These are phyloP conservation scores for Ustilago xerochloae DNA, from an alignment of 1,284 basidiomycete genomes.

Conservation along the genomic window DNA sequence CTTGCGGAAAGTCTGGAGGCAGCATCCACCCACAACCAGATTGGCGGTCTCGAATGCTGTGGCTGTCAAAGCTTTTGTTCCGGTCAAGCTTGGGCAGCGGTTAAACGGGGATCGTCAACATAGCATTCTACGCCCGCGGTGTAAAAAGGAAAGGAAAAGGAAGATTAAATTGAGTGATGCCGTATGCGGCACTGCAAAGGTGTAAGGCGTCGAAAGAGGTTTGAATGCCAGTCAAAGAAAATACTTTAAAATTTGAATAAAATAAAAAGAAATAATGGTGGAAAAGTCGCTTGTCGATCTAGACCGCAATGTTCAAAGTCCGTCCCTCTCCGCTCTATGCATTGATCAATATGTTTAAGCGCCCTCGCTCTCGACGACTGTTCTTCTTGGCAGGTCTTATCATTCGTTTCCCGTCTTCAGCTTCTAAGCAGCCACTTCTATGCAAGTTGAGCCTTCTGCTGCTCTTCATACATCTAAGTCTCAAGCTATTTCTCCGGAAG, in stretches of 20 bases:
- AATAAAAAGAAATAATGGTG: neutral
- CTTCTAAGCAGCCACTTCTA: neutral
- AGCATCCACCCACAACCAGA: no score
- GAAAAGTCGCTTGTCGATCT: slow-evolving; percentile 25
- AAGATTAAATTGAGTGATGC: neutral
- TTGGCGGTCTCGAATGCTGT: slow-evolving; percentile 2
- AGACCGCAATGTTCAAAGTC: slow-evolving; percentile 10
- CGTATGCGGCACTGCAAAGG: slow-evolving; percentile 19
- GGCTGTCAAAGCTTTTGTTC: no score
- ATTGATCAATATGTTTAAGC: neutral
- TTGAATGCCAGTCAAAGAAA: neutral
- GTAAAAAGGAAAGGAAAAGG: neutral
- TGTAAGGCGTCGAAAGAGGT: neutral
- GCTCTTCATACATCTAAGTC: no score
- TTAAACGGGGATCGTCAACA: no score
- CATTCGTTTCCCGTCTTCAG: neutral
- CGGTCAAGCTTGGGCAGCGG: no score
- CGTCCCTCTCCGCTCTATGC: slow-evolving; percentile 1
- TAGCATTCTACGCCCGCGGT: no score
- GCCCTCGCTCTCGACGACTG: neutral
- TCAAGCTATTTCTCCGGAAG: no score
- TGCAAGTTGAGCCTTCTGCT: no score
- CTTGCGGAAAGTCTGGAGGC: no score
- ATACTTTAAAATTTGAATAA: neutral
- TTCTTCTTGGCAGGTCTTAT: neutral